Percentiles rank a stretch among this genome's conserved stretches.
Evolutionary conservation across 2,329 filamentous ascomycete species (phyloP).

Genomic region (Lithohypha guttulata): DNA sequence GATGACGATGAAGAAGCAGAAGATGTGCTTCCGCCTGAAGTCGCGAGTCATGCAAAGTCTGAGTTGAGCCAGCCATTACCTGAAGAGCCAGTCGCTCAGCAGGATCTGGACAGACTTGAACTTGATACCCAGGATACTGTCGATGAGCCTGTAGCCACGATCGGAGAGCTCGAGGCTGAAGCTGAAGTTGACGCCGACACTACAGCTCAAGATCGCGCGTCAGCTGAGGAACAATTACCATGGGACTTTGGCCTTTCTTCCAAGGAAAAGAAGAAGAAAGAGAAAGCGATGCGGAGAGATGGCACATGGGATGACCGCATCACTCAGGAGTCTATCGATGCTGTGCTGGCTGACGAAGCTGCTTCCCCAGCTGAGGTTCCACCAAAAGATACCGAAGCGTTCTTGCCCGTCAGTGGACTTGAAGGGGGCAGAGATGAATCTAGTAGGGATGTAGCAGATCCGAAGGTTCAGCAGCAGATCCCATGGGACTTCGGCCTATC

Average conservation of each 20-base stretch:
- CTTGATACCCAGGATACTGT: no score
- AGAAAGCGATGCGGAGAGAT: conserved; percentile 9
- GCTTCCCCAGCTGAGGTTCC: conserved; percentile 9
- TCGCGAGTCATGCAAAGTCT: no score
- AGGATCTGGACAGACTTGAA: no score
- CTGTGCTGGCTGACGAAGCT: conserved; percentile 1
- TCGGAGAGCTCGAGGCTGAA: no score
- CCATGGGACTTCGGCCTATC: conserved; percentile 9
- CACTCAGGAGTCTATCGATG: conserved; percentile 4
- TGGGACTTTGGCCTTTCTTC: conserved; percentile 9
- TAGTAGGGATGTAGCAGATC: conserved; percentile 19
- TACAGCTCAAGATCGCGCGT: neutral
- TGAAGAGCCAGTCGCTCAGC: no score
- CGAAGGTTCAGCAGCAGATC: conserved; percentile 7
- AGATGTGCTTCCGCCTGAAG: no score
- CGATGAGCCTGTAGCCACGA: no score
- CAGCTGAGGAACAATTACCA: neutral
- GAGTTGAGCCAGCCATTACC: no score
- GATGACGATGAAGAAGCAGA: no score
- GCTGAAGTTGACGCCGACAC: no score
- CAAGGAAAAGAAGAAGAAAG: conserved; percentile 12
- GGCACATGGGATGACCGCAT: conserved; percentile 10
- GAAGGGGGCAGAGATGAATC: neutral
- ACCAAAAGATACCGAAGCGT: no score
- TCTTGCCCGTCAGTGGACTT: no score